Evolutionary conservation across 2,329 filamentous ascomycete species (phyloP).

Genomic region (Trichoderma sp.): DNA sequence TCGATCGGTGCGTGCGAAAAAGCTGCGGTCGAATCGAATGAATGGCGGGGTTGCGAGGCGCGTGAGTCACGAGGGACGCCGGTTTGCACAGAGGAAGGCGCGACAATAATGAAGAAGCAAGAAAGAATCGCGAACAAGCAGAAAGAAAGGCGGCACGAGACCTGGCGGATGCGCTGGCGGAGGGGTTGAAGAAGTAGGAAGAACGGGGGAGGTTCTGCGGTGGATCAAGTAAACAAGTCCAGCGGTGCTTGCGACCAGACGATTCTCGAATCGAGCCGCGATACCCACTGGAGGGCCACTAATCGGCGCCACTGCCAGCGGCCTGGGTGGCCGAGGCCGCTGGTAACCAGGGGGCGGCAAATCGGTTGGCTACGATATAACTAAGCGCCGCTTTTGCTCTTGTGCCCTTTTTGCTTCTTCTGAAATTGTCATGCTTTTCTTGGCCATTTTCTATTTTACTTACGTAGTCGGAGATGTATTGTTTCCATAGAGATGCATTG

Average conservation of each 20-base stretch:
- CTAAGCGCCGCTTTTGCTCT: conserved; percentile 2
- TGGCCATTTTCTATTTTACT: background rate
- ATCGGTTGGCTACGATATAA: background rate
- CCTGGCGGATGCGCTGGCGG: conserved; percentile 3
- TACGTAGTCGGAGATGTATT: background rate
- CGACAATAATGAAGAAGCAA: conserved; percentile 14
- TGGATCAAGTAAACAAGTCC: conserved; percentile 25
- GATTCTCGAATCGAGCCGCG: conserved; percentile 15
- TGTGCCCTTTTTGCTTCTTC: background rate
- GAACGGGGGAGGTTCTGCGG: conserved; percentile 3
- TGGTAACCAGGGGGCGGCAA: background rate
- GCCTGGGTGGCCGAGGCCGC: background rate
- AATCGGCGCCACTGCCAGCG: conserved; percentile 14
- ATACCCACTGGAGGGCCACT: conserved; percentile 16
- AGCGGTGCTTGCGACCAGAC: conserved; percentile 5
- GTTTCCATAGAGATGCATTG: conserved; percentile 6
- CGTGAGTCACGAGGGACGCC: conserved; percentile 23
- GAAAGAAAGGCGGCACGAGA: conserved; percentile 20
- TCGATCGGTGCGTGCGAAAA: conserved; percentile 10
- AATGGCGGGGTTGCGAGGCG: conserved; percentile 26
- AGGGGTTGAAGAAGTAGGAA: conserved; percentile 10
- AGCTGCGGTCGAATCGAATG: conserved; percentile 12
- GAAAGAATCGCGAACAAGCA: conserved; percentile 4
- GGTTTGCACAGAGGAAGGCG: conserved; percentile 18
- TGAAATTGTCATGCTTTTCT: no score